Conservation (phyloP, 2,329 filamentous ascomycete species). For the Cordyceps farinosa region DNA sequence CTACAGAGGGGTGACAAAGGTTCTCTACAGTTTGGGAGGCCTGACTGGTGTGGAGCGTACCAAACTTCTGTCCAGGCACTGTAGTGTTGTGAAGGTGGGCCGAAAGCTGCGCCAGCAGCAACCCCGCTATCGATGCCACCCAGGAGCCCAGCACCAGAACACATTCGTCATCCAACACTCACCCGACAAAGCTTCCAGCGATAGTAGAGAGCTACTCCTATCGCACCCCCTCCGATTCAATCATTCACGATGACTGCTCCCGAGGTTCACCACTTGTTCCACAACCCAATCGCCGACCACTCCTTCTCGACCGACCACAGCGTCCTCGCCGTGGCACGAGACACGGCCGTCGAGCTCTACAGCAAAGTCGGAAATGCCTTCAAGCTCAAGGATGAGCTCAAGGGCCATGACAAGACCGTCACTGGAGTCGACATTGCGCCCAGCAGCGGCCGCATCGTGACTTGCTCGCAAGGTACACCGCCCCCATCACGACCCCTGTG, state of each 20-base stretch:
- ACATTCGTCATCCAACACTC: conserved; percentile 6
- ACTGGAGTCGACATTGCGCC: conserved; percentile 96
- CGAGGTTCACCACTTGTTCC: conserved; percentile 95
- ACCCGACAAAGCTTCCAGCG: conserved; percentile 37
- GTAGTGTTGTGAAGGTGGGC: too few relatives aligned
- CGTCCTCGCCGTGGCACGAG: conserved; percentile 85
- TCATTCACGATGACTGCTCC: conserved; percentile 67
- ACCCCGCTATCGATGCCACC: conserved; percentile 7
- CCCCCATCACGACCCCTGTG: background rate
- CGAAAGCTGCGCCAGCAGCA: background rate
- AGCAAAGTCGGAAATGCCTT: conserved; percentile 68
- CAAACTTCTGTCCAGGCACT: too few relatives aligned
- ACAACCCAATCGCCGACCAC: conserved; percentile 93
- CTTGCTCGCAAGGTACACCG: conserved; percentile 83
- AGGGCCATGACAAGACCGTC: conserved; percentile 94
- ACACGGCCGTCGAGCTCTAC: conserved; percentile 89
- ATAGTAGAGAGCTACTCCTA: conserved; percentile 90
- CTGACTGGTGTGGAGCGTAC: too few relatives aligned
- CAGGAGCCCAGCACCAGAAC: background rate
- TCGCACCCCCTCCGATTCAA: conserved; percentile 29
- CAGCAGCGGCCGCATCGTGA: conserved; percentile 86
- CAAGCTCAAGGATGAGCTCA: conserved; percentile 84
- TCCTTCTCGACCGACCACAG: conserved; percentile 92
- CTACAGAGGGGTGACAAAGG: too few relatives aligned
- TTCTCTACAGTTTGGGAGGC: too few relatives aligned